A percentile compares a stretch with the other conserved stretches of the same genome.
Conservation (phyloP, 805 yeast species). For the Saccharomycopsis lassenensis region DNA sequence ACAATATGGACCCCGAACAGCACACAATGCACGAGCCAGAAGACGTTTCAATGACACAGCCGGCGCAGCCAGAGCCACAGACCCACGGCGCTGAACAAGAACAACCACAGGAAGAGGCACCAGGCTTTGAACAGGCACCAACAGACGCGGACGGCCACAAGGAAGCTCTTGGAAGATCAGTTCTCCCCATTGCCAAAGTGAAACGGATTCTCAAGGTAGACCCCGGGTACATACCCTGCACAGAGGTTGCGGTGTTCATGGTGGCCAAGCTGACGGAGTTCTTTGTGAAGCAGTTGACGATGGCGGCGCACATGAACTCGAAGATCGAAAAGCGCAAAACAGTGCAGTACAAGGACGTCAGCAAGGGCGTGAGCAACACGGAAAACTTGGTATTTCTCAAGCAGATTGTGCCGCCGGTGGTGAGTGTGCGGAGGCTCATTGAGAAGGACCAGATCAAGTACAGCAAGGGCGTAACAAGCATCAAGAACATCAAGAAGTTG, state of each 20-base stretch:
- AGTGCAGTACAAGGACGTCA: constrained; percentile 59
- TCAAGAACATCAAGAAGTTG: constrained; percentile 3
- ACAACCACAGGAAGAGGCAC: constrained; percentile 9
- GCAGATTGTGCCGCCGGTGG: constrained; percentile 58
- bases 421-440: constrained; percentile 38
- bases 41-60: not conserved
- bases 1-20: no score
- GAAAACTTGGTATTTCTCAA: constrained; percentile 53
- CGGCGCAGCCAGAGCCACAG: not conserved
- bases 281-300: constrained; percentile 58
- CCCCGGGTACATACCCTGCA: constrained; percentile 57
- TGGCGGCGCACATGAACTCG: constrained; percentile 58
- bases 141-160: no score
- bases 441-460: constrained; percentile 30
- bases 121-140: constrained; percentile 19
- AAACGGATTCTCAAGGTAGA: constrained; percentile 66
- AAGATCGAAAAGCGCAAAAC: constrained; percentile 57
- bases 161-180: constrained; percentile 25
- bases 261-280: constrained; percentile 71
- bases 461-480: constrained; percentile 3
- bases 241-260: constrained; percentile 63
- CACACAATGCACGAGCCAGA: no score
- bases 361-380: constrained; percentile 46
- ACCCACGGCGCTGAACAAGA: constrained; percentile 7
- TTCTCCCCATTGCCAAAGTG: constrained; percentile 56